Evolutionary conservation across 148 eudicot genomes (phyloP).

Genomic region (Rhododendron mucronatum): DNA sequence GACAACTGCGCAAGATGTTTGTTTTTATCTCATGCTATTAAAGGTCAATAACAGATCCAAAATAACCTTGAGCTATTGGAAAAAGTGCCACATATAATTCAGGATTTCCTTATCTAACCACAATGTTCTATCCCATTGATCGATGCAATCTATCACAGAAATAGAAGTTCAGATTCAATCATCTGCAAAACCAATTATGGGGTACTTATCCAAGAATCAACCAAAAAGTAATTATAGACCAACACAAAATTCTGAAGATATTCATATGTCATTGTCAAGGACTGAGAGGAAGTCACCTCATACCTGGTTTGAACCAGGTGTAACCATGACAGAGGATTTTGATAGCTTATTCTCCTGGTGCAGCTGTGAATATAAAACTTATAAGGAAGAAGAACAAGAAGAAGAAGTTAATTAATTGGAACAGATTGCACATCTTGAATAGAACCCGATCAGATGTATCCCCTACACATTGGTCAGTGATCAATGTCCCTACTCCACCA

Average conservation of each 20-base stretch:
- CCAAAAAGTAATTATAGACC: neutral
- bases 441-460: neutral
- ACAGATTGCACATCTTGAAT: neutral
- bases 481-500: neutral
- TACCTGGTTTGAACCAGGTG: conserved; percentile 39
- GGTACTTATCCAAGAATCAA: neutral
- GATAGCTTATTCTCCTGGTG: conserved; percentile 22
- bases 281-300: neutral
- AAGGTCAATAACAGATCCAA: neutral
- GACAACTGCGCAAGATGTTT: neutral
- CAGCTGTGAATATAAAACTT: conserved; percentile 16
- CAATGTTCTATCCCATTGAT: neutral
- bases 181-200: neutral
- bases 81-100: neutral
- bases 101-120: neutral
- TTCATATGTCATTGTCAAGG: neutral
- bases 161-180: neutral
- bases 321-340: conserved; percentile 28
- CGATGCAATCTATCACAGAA: neutral
- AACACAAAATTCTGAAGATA: neutral
- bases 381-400: neutral
- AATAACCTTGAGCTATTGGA: neutral
- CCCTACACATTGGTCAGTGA: neutral
- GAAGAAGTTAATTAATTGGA: neutral
- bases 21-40: neutral